Conservation (phyloP, 1,139 yeast species). For the Lodderomyces margitis region DNA sequence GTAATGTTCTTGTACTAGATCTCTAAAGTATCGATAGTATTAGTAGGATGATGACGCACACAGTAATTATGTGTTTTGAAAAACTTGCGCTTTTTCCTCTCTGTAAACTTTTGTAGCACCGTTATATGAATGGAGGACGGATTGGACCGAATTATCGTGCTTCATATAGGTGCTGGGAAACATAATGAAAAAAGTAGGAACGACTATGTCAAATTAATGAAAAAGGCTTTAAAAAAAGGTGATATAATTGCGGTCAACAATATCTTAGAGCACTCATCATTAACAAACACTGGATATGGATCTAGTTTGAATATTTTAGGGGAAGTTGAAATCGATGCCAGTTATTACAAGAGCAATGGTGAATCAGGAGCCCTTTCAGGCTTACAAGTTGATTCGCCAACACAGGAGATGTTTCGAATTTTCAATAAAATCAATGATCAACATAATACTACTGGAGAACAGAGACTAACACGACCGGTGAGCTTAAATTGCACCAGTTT, state of each 20-base stretch:
- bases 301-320: slow-evolving; percentile 50
- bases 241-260: slow-evolving; percentile 20
- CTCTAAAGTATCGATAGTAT: no score
- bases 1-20: no score
- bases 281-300: slow-evolving; percentile 60
- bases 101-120: neutral
- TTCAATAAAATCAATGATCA: slow-evolving; percentile 17
- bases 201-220: slow-evolving; percentile 24
- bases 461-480: slow-evolving; percentile 29
- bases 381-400: slow-evolving; percentile 23
- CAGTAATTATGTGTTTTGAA: no score
- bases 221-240: slow-evolving; percentile 19
- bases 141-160: slow-evolving; percentile 13
- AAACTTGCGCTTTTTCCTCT: neutral
- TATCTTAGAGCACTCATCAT: slow-evolving; percentile 40
- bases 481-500: slow-evolving; percentile 19
- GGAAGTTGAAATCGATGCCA: slow-evolving; percentile 53
- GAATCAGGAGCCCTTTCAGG: slow-evolving; percentile 24
- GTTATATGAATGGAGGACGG: neutral
- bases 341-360: slow-evolving; percentile 21
- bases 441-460: slow-evolving; percentile 12
- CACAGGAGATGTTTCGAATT: slow-evolving; percentile 20
- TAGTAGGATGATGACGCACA: no score
- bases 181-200: slow-evolving; percentile 21
- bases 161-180: slow-evolving; percentile 45